Conservation (phyloP, 2,329 filamentous ascomycete species). For the Monosporascus sp. region DNA sequence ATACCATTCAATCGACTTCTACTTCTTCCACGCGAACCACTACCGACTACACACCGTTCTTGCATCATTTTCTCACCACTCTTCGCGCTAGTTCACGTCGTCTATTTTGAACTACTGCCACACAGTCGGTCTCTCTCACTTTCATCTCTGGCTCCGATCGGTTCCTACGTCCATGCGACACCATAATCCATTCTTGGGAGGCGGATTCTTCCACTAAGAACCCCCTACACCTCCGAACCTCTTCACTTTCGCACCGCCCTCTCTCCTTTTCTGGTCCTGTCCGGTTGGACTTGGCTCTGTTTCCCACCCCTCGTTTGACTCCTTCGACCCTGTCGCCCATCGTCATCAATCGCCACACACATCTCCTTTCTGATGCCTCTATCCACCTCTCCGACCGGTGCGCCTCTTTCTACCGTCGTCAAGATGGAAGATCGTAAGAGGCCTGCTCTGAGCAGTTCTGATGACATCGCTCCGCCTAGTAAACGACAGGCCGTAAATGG, state of each 20-base stretch:
- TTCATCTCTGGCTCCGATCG: neutral
- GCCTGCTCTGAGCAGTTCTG: slow-evolving; percentile 72
- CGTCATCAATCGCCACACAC: slow-evolving; percentile 36
- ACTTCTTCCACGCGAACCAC: slow-evolving; percentile 15
- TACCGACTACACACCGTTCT: slow-evolving; percentile 5
- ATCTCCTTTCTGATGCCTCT: slow-evolving; percentile 75
- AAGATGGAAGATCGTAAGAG: slow-evolving; percentile 99
- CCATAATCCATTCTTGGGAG: neutral
- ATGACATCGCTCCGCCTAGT: slow-evolving; percentile 80
- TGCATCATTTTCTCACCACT: neutral
- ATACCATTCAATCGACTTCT: slow-evolving; percentile 4
- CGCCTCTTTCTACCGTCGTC: slow-evolving; percentile 71
- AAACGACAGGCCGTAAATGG: slow-evolving; percentile 93
- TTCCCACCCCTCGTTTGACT: neutral
- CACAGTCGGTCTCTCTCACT: too few species aligned
- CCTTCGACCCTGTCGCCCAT: slow-evolving; percentile 19
- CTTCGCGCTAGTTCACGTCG: neutral
- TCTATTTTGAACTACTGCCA: too few species aligned
- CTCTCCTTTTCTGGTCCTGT: neutral
- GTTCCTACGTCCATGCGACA: neutral
- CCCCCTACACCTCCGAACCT: slow-evolving; percentile 7
- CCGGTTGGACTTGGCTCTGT: neutral
- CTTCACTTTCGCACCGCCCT: slow-evolving; percentile 1
- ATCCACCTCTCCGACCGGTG: slow-evolving; percentile 66
- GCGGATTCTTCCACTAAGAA: neutral